A percentile compares a stretch with the other conserved stretches of the same genome.
phyloP scores from a whole-genome alignment of 2,329 filamentous ascomycete genomes.

The Aschersonia sp. region DNA sequence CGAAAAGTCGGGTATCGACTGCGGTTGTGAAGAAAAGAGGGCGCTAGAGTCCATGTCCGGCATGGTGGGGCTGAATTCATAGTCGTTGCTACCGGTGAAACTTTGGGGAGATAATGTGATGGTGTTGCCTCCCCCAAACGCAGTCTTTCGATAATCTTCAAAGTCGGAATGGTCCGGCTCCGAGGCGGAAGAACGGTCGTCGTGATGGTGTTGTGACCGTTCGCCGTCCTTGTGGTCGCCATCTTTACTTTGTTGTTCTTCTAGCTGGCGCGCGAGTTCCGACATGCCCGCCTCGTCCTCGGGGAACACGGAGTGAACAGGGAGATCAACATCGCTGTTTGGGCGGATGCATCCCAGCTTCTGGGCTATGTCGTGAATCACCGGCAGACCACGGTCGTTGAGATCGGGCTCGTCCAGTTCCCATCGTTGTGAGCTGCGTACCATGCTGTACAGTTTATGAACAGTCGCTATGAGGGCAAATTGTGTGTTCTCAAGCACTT shows the following conservation, averaged over 20 bases:
- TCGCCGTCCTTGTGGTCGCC: conserved; percentile 7
- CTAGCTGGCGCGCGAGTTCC: conserved; percentile 40
- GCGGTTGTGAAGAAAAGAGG: conserved; percentile 21
- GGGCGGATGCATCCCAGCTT: conserved; percentile 50
- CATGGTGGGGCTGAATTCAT: conserved; percentile 20
- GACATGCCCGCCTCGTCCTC: conserved; percentile 44
- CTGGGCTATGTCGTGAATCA: conserved; percentile 51
- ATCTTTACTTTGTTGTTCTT: conserved; percentile 28
- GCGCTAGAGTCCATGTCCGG: conserved; percentile 17
- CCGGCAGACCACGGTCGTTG: conserved; percentile 46
- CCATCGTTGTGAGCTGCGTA: conserved; percentile 42
- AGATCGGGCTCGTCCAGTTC: conserved; percentile 48
- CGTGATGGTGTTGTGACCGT: conserved; percentile 8
- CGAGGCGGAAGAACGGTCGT: conserved; percentile 35
- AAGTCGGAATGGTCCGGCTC: conserved; percentile 41
- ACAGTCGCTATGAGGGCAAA: conserved; percentile 49
- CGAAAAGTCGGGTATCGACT: conserved; percentile 17
- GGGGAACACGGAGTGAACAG: conserved; percentile 43
- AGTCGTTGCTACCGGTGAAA: conserved; percentile 24
- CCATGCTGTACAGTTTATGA: conserved; percentile 51
- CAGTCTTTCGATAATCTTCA: conserved; percentile 37
- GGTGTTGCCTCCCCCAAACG: conserved; percentile 23
- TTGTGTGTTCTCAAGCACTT: conserved; percentile 51
- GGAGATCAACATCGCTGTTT: conserved; percentile 44
- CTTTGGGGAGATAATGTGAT: conserved; percentile 40